Evolutionary conservation across 78 protist genomes (phyloP).

Genomic region (Dictyostelium capitatum): DNA sequence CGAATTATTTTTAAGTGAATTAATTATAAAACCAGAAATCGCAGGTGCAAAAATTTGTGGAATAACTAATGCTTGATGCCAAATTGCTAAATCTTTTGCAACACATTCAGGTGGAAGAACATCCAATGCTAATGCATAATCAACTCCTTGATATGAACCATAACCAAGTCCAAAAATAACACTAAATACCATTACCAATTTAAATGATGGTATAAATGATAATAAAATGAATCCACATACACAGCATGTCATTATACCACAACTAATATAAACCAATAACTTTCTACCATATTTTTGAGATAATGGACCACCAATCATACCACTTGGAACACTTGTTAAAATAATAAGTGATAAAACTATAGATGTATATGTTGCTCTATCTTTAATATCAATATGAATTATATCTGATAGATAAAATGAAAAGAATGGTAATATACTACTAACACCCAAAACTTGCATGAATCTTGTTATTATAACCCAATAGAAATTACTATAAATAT

Average conservation of each 20-base stretch:
- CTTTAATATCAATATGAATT: background rate
- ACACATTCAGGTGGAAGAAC: constrained; percentile 31
- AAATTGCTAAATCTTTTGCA: constrained; percentile 80
- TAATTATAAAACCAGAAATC: constrained; percentile 38
- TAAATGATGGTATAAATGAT: background rate
- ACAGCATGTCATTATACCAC: constrained; percentile 15
- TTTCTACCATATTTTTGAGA: constrained; percentile 52
- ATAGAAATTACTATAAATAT: constrained; percentile 1
- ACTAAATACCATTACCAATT: background rate
- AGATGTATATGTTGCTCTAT: background rate
- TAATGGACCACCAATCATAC: constrained; percentile 24
- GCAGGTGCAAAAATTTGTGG: constrained; percentile 73
- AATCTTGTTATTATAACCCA: constrained; percentile 41
- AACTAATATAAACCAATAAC: constrained; percentile 25
- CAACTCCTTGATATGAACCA: constrained; percentile 70
- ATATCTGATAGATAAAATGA: constrained; percentile 15
- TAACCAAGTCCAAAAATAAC: constrained; percentile 68
- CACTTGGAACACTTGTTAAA: background rate
- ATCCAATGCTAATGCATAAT: constrained; percentile 71
- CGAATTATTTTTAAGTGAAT: background rate
- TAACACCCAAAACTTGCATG: constrained; percentile 40
- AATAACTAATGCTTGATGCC: constrained; percentile 59
- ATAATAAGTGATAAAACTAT: background rate
- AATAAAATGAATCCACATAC: constrained; percentile 1
- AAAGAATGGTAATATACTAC: constrained; percentile 12